Conservation (phyloP, 2,329 filamentous ascomycete genomes). For the Stemphylium lycopersici region DNA sequence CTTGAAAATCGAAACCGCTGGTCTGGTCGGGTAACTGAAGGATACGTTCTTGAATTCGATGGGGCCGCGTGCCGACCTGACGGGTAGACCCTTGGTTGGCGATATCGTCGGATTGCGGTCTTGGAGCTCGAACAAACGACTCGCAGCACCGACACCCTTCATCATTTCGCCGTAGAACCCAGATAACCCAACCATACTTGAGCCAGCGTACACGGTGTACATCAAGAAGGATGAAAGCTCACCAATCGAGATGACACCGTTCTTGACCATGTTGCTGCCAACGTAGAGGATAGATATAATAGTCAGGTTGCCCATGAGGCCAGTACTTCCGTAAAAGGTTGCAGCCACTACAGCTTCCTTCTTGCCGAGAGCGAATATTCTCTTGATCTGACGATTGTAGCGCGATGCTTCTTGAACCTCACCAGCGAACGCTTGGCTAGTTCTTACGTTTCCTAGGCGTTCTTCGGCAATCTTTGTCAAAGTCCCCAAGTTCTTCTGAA, state of each 20-base stretch:
- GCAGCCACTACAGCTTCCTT: conserved; percentile 87
- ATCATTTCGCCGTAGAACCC: conserved; percentile 98
- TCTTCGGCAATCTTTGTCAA: conserved; percentile 98
- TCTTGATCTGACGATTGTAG: conserved; percentile 90
- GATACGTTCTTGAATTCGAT: conserved; percentile 86
- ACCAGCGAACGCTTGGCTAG: conserved; percentile 93
- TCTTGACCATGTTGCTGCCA: conserved; percentile 87
- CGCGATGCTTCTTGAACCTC: conserved; percentile 88
- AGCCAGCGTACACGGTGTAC: conserved; percentile 89
- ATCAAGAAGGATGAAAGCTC: conserved; percentile 97
- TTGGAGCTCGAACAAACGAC: conserved; percentile 91
- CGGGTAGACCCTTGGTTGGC: conserved; percentile 80
- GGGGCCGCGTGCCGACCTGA: conserved; percentile 82
- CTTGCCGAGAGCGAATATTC: conserved; percentile 88
- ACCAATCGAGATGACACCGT: conserved; percentile 84
- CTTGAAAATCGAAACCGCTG: conserved; percentile 89
- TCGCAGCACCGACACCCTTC: conserved; percentile 98
- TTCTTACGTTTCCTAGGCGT: conserved; percentile 94
- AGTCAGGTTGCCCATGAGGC: conserved; percentile 95
- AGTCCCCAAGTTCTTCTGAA: conserved; percentile 91
- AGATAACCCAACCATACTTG: conserved; percentile 89
- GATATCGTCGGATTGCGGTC: conserved; percentile 86
- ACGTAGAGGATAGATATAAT: conserved; percentile 89
- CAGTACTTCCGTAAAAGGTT: conserved; percentile 85
- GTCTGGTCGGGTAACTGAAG: conserved; percentile 93